Evolutionary conservation across 768 basidiomycete species (phyloP).

Genomic region (Agrocybe pediades): DNA sequence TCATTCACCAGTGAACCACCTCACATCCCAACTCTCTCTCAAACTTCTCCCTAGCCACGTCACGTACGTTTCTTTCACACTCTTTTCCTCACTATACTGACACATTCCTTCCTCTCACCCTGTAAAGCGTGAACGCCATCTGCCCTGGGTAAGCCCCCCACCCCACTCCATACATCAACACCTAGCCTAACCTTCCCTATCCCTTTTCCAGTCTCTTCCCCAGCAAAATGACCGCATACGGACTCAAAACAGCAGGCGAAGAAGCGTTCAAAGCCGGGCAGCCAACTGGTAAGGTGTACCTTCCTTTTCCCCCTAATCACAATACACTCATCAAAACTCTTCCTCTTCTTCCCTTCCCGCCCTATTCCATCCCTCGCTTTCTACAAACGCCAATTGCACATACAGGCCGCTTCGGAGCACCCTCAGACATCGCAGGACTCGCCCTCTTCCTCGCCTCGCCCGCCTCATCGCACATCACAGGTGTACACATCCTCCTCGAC

Average conservation of each 20-base stretch:
- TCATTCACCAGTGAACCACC: slow-evolving; percentile 62
- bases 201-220: slow-evolving; percentile 53
- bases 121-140: slow-evolving; percentile 83
- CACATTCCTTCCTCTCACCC: slow-evolving; percentile 25
- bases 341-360: not conserved
- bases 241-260: slow-evolving; percentile 56
- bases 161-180: not conserved
- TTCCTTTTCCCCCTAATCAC: not conserved
- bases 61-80: slow-evolving; percentile 49
- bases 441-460: slow-evolving; percentile 70
- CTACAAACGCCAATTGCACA: not conserved
- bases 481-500: slow-evolving; percentile 70
- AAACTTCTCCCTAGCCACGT: slow-evolving; percentile 62
- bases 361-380: slow-evolving; percentile 1
- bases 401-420: slow-evolving; percentile 65
- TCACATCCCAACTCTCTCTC: slow-evolving; percentile 70
- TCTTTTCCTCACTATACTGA: not conserved
- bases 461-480: slow-evolving; percentile 75
- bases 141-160: slow-evolving; percentile 62
- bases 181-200: not conserved
- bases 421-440: slow-evolving; percentile 73
- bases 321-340: not conserved
- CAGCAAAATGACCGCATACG: slow-evolving; percentile 83
- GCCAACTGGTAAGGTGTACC: slow-evolving; percentile 56
- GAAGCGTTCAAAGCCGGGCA: slow-evolving; percentile 53